A percentile compares a stretch with the other conserved stretches of the same genome.
phyloP scores from a whole-genome alignment of 495 filamentous ascomycete species.

The Podospora comata region DNA sequence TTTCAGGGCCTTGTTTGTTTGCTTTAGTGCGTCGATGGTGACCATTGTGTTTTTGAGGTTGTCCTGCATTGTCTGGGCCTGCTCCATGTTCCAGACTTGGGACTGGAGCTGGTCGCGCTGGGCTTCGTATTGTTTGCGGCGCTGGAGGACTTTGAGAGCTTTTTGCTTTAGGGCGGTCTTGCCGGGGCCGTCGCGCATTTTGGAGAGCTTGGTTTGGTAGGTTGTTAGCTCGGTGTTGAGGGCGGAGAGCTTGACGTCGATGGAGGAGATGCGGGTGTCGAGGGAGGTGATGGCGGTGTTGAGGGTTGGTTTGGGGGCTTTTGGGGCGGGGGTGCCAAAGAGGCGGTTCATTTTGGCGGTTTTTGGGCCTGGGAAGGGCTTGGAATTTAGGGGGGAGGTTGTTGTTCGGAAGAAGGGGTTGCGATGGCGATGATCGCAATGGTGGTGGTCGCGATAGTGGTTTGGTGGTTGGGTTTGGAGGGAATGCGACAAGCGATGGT shows the following conservation, averaged over 20 bases:
- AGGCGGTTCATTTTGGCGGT: slow-evolving; percentile 77
- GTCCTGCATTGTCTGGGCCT: slow-evolving; percentile 98
- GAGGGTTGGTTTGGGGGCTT: slow-evolving; percentile 88
- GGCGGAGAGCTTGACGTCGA: slow-evolving; percentile 92
- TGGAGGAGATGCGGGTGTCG: slow-evolving; percentile 79
- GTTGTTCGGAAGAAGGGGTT: not conserved
- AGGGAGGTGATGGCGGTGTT: slow-evolving; percentile 82
- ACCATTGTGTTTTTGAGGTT: slow-evolving; percentile 99
- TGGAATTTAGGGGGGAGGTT: not conserved
- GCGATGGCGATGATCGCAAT: slow-evolving; percentile 8
- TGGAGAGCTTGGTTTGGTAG: slow-evolving; percentile 82
- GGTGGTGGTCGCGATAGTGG: not conserved
- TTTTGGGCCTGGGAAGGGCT: not conserved
- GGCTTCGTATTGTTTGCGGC: slow-evolving; percentile 91
- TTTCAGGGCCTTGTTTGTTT: slow-evolving; percentile 85
- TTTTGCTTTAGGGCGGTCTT: slow-evolving; percentile 92
- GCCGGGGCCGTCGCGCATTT: slow-evolving; percentile 95
- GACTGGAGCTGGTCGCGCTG: slow-evolving; percentile 93
- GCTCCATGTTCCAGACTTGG: slow-evolving; percentile 99
- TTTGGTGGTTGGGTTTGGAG: not conserved
- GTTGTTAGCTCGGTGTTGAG: slow-evolving; percentile 86
- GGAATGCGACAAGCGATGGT: not conserved
- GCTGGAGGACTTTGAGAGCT: slow-evolving; percentile 90
- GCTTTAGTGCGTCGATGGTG: slow-evolving; percentile 95
- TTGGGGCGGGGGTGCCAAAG: slow-evolving; percentile 78